Evolutionary conservation across 2,329 filamentous ascomycete genomes (phyloP), one percentile per base, ranked within the genome.

Genomic region (Hypoxylon sp.): DNA sequence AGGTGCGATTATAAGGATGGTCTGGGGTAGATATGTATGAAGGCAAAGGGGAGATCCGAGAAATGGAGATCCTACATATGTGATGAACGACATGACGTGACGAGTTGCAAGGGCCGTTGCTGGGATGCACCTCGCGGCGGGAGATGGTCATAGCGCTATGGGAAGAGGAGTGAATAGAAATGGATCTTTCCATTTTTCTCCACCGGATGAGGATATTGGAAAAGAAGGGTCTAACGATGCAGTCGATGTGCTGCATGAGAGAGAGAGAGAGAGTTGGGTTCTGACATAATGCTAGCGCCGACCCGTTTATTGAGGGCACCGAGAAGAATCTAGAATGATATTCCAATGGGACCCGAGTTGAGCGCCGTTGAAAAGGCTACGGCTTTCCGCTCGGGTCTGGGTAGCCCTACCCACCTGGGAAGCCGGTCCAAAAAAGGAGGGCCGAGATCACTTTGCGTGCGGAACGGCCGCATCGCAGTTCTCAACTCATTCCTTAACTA

Each of bases 61-160:
- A 15, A 30, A 54, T 58, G 64, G 47, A 50, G 57, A 61, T 64
- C 53, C 53, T 24, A n/a, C n/a, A 48, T 48, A 34, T 62, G 30
- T 10, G 39, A 53, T 30, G 43, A 26, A 64, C 61, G 34, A 55
- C 48, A 64, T 59, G 22, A 52, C 28, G 54, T 24, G 30, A 32
- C 30, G 7, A 32, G 11, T 54, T 48, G 44, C 50, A 53, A 59
- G 56, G 54, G 41, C 52, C 34, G n/a, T 47, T 28, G n/a, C 56
- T 46, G 39, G 19, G 50, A 26, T 46, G 46, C 39, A 47, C 43
- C 48, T 57, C 22, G 57, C 51, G 56, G 56, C 20, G 51, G 58
- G 30, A 58, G 22, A 15, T 64, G 54, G 61, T 59, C 54, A 64
- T 41, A 53, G 61, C 57, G 32, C 57, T 50, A 50, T 28, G 24